A percentile compares a stretch with the other conserved stretches of the same genome.
These are phyloP conservation scores for Trichoderma gracile DNA, from an alignment of 2,329 filamentous ascomycete genomes.

Conservation along the genomic window DNA sequence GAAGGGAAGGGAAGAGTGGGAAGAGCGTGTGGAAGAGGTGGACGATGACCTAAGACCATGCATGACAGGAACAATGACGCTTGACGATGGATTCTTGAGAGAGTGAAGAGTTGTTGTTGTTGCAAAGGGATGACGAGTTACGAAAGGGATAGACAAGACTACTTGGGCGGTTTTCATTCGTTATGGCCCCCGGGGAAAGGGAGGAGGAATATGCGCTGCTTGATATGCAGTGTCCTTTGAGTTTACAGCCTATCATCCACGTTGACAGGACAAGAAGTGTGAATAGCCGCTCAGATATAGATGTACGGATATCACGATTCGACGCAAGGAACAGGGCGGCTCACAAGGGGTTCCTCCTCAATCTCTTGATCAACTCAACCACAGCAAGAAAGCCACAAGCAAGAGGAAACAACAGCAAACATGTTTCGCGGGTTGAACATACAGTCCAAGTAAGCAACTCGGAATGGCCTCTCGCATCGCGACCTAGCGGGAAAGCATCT, in stretches of 20 bases:
- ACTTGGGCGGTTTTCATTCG: not conserved
- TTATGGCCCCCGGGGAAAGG: not conserved
- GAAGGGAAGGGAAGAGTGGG: too few relatives aligned
- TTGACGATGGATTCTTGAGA: not conserved
- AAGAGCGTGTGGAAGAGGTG: conserved; percentile 14
- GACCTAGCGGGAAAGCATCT: conserved; percentile 23
- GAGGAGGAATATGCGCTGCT: not conserved
- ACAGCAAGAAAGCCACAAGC: not conserved
- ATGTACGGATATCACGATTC: too few relatives aligned
- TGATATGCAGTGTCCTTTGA: not conserved
- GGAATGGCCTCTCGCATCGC: conserved; percentile 7
- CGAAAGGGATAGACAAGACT: not conserved
- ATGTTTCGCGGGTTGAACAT: too few relatives aligned
- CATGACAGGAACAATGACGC: not conserved
- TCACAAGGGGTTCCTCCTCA: not conserved
- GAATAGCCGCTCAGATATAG: conserved; percentile 18
- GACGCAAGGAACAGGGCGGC: not conserved
- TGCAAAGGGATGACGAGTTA: conserved; percentile 36
- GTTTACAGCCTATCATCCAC: not conserved
- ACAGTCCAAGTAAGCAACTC: not conserved
- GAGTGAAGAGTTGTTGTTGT: conserved; percentile 35
- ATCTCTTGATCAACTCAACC: not conserved
- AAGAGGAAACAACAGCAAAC: not conserved
- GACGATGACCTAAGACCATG: not conserved
- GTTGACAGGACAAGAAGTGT: not conserved